phyloP scores from a whole-genome alignment of 768 basidiomycete species.

The Lactifluus volemus region DNA sequence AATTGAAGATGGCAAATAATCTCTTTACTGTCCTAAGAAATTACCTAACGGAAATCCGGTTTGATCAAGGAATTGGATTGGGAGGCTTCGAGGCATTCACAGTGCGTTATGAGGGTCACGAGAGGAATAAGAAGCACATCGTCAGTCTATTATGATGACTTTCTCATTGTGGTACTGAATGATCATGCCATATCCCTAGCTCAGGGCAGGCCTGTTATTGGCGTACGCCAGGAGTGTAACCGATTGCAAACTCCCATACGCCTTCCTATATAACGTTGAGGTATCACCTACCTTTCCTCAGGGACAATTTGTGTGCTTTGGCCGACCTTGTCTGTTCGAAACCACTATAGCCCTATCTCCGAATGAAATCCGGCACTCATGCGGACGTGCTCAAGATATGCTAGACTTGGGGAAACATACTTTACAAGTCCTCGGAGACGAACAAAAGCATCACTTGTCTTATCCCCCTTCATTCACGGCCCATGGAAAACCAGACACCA shows the following conservation, averaged over 20 bases:
- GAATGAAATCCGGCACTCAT: conserved; percentile 21
- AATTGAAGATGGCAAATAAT: conserved; percentile 61
- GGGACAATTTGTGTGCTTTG: conserved; percentile 34
- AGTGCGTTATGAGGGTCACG: conserved; percentile 45
- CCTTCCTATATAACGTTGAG: not conserved
- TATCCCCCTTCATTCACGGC: conserved; percentile 48
- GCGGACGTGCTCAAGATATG: conserved; percentile 31
- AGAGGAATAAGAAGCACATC: conserved; percentile 50
- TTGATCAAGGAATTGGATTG: conserved; percentile 53
- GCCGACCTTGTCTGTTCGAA: conserved; percentile 41
- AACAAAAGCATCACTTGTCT: conserved; percentile 32
- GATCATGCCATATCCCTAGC: conserved; percentile 24
- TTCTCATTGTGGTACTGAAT: not conserved
- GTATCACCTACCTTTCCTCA: not conserved
- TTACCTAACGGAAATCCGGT: conserved; percentile 49
- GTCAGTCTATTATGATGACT: conserved; percentile 35
- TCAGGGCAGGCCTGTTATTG: conserved; percentile 32
- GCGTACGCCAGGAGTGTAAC: conserved; percentile 3
- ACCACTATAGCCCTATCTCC: conserved; percentile 43
- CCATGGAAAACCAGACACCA: conserved; percentile 41
- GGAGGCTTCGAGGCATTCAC: conserved; percentile 57
- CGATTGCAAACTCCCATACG: conserved; percentile 17
- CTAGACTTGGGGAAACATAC: conserved; percentile 35
- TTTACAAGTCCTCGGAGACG: conserved; percentile 28
- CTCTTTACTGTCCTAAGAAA: conserved; percentile 56